phyloP scores from a whole-genome alignment of 148 eudicot genomes.

The Amaranthus palmeri region DNA sequence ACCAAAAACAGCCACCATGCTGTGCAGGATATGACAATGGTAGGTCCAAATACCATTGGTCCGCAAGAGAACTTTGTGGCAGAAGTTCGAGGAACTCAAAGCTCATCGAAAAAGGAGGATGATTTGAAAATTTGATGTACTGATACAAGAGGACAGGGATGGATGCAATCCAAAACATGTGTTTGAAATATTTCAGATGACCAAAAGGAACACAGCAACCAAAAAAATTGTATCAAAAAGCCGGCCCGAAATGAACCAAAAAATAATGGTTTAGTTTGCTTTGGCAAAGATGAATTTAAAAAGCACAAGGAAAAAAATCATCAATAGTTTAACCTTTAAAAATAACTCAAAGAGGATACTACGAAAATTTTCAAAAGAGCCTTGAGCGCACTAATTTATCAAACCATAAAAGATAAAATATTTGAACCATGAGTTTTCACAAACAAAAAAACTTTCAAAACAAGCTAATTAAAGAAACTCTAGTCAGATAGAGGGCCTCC shows the following conservation, averaged over 20 bases:
- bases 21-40: not conserved
- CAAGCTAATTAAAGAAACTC: not conserved
- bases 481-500: slow-evolving; percentile 12
- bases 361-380: not conserved
- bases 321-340: not conserved
- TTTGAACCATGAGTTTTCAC: not conserved
- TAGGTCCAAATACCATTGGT: not conserved
- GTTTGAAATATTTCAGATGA: not conserved
- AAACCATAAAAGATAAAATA: not conserved
- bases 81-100: not conserved
- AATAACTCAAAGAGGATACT: not conserved
- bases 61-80: not conserved
- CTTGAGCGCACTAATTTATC: not conserved
- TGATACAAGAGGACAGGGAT: not conserved
- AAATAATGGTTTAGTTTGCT: not conserved
- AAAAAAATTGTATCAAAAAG: not conserved
- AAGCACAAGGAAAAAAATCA: not conserved
- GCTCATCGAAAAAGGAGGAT: not conserved
- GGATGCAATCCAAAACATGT: not conserved
- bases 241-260: not conserved
- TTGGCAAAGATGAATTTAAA: not conserved
- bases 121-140: not conserved
- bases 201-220: not conserved
- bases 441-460: not conserved
- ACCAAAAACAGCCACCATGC: slow-evolving; percentile 1